Percentiles rank a stretch among this genome's conserved stretches.
Evolutionary conservation across 75 land plant species (phyloP).

Genomic region (Gnetum montanum): DNA sequence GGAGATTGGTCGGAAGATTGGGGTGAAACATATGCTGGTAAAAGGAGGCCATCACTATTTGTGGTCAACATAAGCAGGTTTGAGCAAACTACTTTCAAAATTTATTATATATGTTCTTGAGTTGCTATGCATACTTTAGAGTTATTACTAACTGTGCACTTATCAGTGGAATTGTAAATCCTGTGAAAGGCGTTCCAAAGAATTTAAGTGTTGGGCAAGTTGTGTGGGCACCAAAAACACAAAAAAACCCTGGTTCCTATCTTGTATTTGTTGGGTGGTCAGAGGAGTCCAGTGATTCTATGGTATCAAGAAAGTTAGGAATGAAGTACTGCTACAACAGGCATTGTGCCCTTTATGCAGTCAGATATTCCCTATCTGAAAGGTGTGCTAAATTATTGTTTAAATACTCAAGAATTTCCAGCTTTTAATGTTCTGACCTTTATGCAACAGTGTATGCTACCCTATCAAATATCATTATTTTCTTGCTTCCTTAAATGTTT

Average conservation of each 20-base stretch:
- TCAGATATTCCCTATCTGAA: constrained; percentile 24
- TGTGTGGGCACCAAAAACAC: constrained; percentile 68
- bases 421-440: too few species aligned
- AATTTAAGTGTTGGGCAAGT: constrained; percentile 86
- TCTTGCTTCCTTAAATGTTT: too few species aligned
- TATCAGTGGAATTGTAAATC: constrained; percentile 69
- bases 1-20: constrained; percentile 95
- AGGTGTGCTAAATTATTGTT: too few species aligned
- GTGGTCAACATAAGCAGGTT: constrained; percentile 60
- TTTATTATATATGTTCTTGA: too few species aligned
- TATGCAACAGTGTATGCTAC: too few species aligned
- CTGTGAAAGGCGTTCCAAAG: constrained; percentile 52
- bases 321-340: constrained; percentile 91
- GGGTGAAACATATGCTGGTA: constrained; percentile 91
- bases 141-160: too few species aligned
- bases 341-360: constrained; percentile 80
- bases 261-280: constrained; percentile 97
- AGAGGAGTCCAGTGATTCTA: constrained; percentile 20
- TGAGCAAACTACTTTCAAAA: too few species aligned
- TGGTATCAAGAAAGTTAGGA: constrained; percentile 67
- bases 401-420: too few species aligned
- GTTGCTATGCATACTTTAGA: too few species aligned
- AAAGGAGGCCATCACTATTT: constrained; percentile 69
- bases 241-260: constrained; percentile 11
- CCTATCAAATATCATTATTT: too few species aligned